Evolutionary conservation across 2,329 filamentous ascomycete species (phyloP).

Genomic region (Ceratocystis albifundus): DNA sequence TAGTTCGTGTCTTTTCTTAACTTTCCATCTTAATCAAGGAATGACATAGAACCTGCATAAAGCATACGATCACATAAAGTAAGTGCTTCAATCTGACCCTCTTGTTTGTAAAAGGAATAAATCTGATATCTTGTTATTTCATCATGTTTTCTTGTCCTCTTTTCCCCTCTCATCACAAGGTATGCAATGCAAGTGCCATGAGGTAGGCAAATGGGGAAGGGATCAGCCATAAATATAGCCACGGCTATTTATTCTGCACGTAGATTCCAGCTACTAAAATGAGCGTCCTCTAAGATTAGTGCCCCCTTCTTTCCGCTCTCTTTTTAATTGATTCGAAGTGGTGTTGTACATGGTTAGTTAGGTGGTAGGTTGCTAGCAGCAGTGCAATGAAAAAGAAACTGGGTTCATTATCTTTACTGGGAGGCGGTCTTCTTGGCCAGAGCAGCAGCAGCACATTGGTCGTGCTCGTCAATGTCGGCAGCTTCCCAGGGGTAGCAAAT

Average conservation of each 20-base stretch:
- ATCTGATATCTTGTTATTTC: constrained; percentile 14
- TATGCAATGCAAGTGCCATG: neutral
- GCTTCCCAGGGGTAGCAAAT: constrained; percentile 99
- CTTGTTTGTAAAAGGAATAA: constrained; percentile 6
- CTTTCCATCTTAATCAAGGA: no score
- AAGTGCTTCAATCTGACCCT: neutral
- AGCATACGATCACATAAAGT: neutral
- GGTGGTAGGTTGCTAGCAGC: neutral
- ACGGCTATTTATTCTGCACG: neutral
- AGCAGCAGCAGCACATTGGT: constrained; percentile 48
- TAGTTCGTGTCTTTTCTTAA: no score
- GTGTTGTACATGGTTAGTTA: constrained; percentile 11
- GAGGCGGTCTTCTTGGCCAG: constrained; percentile 28
- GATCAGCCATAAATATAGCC: neutral
- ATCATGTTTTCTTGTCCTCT: neutral
- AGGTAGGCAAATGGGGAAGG: neutral
- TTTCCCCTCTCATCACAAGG: neutral
- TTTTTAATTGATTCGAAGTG: neutral
- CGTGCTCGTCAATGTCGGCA: constrained; percentile 84
- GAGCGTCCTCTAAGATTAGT: neutral
- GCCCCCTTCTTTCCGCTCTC: neutral
- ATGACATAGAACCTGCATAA: no score
- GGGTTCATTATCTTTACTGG: neutral
- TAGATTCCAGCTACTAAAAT: neutral
- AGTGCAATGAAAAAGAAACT: neutral